phyloP scores from a whole-genome alignment of 2,329 filamentous ascomycete genomes.

The Trichoderma sp. region DNA sequence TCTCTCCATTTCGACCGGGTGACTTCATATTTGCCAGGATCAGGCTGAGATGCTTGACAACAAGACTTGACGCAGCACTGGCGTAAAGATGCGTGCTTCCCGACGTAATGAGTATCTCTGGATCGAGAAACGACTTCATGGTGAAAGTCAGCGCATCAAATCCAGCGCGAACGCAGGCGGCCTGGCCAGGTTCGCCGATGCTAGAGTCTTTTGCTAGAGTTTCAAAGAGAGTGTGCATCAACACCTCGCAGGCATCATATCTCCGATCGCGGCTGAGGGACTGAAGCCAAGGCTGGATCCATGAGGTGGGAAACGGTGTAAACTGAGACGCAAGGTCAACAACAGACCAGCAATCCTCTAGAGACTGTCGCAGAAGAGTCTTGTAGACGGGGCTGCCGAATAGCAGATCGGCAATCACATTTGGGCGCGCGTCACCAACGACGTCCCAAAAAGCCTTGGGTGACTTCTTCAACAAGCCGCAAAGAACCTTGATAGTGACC shows the following conservation, averaged over 20 bases:
- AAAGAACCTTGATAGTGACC: conserved; percentile 68
- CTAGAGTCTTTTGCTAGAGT: conserved; percentile 54
- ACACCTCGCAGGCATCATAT: conserved; percentile 74
- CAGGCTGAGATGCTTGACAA: conserved; percentile 60
- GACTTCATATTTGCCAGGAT: conserved; percentile 44
- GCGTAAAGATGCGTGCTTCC: conserved; percentile 60
- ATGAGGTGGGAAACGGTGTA: conserved; percentile 66
- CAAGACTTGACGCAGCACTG: conserved; percentile 63
- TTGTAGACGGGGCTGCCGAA: conserved; percentile 69
- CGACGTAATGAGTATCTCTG: conserved; percentile 42
- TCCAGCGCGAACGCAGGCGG: conserved; percentile 62
- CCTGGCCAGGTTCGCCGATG: conserved; percentile 56
- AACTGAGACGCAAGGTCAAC: conserved; percentile 43
- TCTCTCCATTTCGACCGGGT: conserved; percentile 20
- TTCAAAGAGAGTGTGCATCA: conserved; percentile 72
- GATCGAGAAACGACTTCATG: conserved; percentile 53
- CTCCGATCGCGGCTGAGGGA: conserved; percentile 75
- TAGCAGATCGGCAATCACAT: conserved; percentile 78
- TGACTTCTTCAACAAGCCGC: conserved; percentile 69
- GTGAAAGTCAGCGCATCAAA: conserved; percentile 58
- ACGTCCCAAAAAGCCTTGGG: conserved; percentile 84
- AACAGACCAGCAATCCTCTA: conserved; percentile 43
- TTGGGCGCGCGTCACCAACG: conserved; percentile 75
- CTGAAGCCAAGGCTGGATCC: conserved; percentile 73
- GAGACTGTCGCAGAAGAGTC: conserved; percentile 58